phyloP scores from a whole-genome alignment of 2,329 filamentous ascomycete genomes.

The Colletotrichum sublineola region DNA sequence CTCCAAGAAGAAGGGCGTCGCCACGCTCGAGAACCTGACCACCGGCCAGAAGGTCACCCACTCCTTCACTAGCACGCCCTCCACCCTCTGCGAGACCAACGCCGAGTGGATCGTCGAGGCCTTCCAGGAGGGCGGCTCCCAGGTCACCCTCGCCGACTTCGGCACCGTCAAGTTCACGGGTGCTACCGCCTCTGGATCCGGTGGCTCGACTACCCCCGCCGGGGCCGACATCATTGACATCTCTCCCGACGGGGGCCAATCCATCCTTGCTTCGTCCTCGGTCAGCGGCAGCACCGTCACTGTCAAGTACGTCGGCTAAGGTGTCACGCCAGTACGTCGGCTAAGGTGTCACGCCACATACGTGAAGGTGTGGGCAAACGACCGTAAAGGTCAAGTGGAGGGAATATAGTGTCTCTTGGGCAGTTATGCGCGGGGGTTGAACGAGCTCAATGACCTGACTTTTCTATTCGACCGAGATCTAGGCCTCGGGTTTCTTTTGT shows the following conservation, averaged over 20 bases:
- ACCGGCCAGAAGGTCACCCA: conserved; percentile 66
- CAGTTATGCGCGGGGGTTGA: background rate
- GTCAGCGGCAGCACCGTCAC: conserved; percentile 38
- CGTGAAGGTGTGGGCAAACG: background rate
- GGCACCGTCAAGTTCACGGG: conserved; percentile 47
- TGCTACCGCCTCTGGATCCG: conserved; percentile 45
- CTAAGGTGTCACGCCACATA: background rate
- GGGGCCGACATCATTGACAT: conserved; percentile 44
- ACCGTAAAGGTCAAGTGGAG: background rate
- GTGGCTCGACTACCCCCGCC: conserved; percentile 42
- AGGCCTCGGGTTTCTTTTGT: background rate
- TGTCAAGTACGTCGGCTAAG: conserved; percentile 32
- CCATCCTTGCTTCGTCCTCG: conserved; percentile 34
- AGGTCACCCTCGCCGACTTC: conserved; percentile 50
- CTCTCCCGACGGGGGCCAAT: conserved; percentile 14
- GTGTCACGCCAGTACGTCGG: conserved; percentile 5
- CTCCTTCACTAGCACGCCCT: conserved; percentile 59
- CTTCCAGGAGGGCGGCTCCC: conserved; percentile 46
- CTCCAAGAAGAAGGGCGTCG: conserved; percentile 46
- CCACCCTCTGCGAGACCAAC: conserved; percentile 65
- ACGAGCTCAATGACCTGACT: background rate
- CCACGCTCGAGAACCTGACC: conserved; percentile 59
- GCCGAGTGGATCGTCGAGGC: conserved; percentile 74
- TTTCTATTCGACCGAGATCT: background rate
- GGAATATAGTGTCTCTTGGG: background rate